These are phyloP conservation scores for Fusarium sp. DNA, from an alignment of 2,329 filamentous ascomycete species.

Conservation along the genomic window DNA sequence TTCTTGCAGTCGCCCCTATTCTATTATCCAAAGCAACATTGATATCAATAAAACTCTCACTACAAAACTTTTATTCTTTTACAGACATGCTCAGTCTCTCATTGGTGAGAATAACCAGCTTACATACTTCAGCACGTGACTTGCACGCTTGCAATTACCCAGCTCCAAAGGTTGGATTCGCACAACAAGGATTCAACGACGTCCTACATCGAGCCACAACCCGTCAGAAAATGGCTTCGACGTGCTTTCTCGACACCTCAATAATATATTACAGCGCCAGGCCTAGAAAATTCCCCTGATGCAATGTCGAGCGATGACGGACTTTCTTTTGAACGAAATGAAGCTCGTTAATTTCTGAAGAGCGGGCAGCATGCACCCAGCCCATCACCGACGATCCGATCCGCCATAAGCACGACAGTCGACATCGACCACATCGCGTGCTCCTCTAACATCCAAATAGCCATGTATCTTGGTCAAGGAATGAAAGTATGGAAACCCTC, in stretches of 20 bases:
- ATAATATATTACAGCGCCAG: conserved; percentile 3
- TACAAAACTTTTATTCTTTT: neutral
- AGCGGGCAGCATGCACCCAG: conserved; percentile 14
- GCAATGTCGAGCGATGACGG: neutral
- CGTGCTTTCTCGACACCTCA: conserved; percentile 15
- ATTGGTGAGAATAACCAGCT: conserved; percentile 3
- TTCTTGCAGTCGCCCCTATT: neutral
- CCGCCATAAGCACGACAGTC: conserved; percentile 21
- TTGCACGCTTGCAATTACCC: conserved; percentile 23
- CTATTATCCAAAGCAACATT: neutral
- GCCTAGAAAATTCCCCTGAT: neutral
- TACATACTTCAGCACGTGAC: conserved; percentile 34
- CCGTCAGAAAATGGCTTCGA: conserved; percentile 29
- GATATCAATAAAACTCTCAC: neutral
- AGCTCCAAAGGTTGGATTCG: conserved; percentile 26
- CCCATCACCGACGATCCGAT: conserved; percentile 39
- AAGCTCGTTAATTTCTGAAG: neutral
- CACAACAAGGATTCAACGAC: conserved; percentile 41
- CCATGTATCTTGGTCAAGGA: neutral
- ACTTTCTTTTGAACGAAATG: conserved; percentile 7
- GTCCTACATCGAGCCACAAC: conserved; percentile 41
- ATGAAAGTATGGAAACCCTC: neutral
- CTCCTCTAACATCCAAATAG: neutral
- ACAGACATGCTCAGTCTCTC: neutral
- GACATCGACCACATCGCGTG: conserved; percentile 6